Evolutionary conservation across 1,284 basidiomycete genomes (phyloP).

Genomic region (Mrakiaceae sp.): DNA sequence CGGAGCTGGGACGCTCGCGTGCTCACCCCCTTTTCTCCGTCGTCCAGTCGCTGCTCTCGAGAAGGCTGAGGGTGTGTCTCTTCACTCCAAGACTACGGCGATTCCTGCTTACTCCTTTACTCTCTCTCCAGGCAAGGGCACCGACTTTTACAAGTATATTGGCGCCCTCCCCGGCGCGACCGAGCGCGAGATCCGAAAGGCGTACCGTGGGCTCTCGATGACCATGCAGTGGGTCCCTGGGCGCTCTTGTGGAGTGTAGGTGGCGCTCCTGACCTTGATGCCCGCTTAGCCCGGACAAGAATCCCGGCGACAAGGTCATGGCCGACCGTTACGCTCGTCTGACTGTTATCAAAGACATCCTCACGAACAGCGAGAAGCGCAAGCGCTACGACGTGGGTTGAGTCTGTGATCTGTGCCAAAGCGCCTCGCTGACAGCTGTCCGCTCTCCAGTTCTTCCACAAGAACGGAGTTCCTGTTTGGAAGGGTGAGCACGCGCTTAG

Average conservation of each 20-base stretch:
- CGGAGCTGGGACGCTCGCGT: no score
- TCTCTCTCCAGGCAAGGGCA: slow-evolving; percentile 52
- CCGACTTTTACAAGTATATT: slow-evolving; percentile 80
- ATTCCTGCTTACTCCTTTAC: slow-evolving; percentile 15
- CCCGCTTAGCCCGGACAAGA: slow-evolving; percentile 77
- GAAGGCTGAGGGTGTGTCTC: slow-evolving; percentile 16
- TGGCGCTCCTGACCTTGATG: slow-evolving; percentile 2
- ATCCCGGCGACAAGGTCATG: slow-evolving; percentile 63
- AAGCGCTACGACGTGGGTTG: slow-evolving; percentile 49
- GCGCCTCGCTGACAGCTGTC: neutral
- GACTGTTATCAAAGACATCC: slow-evolving; percentile 70
- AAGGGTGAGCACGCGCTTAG: slow-evolving; percentile 39
- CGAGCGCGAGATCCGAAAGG: slow-evolving; percentile 63
- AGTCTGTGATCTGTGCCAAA: neutral
- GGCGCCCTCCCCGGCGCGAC: slow-evolving; percentile 58
- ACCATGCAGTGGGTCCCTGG: slow-evolving; percentile 57
- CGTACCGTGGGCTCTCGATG: slow-evolving; percentile 80
- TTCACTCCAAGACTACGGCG: slow-evolving; percentile 26
- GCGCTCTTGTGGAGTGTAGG: neutral
- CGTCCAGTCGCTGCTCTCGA: slow-evolving; percentile 9
- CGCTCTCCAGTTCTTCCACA: slow-evolving; percentile 64
- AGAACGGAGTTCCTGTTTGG: slow-evolving; percentile 82
- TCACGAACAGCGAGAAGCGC: slow-evolving; percentile 62
- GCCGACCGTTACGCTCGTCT: slow-evolving; percentile 79
- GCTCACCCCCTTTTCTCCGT: no score